Evolutionary conservation across 73 alveolate species (phyloP), one percentile per base, ranked within the genome.

Genomic region (Uronychia setigera): DNA sequence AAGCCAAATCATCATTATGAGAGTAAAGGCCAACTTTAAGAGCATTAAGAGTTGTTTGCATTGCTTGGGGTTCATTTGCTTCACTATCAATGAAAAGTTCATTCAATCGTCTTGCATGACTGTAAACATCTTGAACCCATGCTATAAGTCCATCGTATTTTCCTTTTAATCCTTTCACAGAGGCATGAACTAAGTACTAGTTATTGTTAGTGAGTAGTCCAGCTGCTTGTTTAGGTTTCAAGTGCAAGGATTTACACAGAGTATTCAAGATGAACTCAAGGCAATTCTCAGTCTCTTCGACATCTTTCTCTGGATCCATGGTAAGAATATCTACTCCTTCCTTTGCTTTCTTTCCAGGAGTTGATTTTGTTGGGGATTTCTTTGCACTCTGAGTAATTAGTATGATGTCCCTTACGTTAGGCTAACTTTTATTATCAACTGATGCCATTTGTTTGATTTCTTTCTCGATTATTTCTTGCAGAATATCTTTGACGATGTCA

Each of bases 91-190:
- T 87, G n/a, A 46, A 46, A 35, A 97, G 88, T 79, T 95, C 88
- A 80, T 89, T 88, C 75, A 97, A 85, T 31, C 87, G 92, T 59
- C 88, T 90, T 31, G 93, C 80, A 78, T 85, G 80, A 25, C 92
- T 86, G 58, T 87, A 92, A 32, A 97, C 77, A 35, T 86, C 92
- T 79, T 89, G 92, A 82, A 92, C 94, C 96, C 97, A 97, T 32
- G 80, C 83, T n/a, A 89, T 76, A 0, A 98, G 93, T 79, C 98
- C 98, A 57, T 93, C 98, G 86, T 93, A 98, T 67, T 93, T 91
- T 31, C 98, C 98, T 81, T 98, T 97, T 33, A 98, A 92, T 31
- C 99, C 99, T 95, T 98, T 98, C 0, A 98, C 98, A 60, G 95
- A 81, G 31, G 97, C 94, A 85, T 98, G 99, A 57, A 98, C 98